Conservation (phyloP, 202 grass and related monocot species). For the Elaeis oleifera region DNA sequence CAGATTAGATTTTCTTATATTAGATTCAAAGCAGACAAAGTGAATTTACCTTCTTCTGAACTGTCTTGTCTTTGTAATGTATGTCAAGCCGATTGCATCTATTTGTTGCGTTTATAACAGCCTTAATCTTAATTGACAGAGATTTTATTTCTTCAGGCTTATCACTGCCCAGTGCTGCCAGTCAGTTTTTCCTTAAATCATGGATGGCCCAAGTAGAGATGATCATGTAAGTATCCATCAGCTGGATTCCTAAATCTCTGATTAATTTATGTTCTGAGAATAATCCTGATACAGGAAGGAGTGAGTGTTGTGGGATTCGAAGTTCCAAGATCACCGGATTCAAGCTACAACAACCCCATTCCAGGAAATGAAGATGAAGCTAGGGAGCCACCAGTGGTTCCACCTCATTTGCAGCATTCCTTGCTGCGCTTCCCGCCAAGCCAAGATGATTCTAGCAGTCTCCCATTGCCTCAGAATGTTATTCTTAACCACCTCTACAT, state of each 20-base stretch:
- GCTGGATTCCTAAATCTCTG: neutral
- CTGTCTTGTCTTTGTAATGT: too few relatives aligned
- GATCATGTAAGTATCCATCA: constrained; percentile 36
- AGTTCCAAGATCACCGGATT: constrained; percentile 78
- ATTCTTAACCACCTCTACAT: constrained; percentile 99
- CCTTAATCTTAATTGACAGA: too few relatives aligned
- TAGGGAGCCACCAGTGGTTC: constrained; percentile 66
- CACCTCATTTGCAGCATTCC: constrained; percentile 76
- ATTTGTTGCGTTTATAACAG: too few relatives aligned
- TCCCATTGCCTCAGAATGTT: constrained; percentile 71
- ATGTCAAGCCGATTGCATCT: too few relatives aligned
- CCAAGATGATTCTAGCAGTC: constrained; percentile 59
- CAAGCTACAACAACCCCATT: constrained; percentile 76
- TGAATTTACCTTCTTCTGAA: too few relatives aligned
- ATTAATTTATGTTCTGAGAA: constrained; percentile 1
- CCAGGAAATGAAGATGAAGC: constrained; percentile 82
- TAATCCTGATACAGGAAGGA: constrained; percentile 52
- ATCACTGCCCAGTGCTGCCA: neutral
- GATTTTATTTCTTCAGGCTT: constrained; percentile 2
- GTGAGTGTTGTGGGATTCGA: constrained; percentile 86
- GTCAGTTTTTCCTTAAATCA: constrained; percentile 5
- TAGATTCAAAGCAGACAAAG: too few relatives aligned
- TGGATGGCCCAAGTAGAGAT: constrained; percentile 43
- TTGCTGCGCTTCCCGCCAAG: constrained; percentile 66
- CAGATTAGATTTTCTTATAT: too few relatives aligned